Base-by-base conservation (phyloP, 805 yeast species). In the Barnettozyma sucrosica region DNA sequence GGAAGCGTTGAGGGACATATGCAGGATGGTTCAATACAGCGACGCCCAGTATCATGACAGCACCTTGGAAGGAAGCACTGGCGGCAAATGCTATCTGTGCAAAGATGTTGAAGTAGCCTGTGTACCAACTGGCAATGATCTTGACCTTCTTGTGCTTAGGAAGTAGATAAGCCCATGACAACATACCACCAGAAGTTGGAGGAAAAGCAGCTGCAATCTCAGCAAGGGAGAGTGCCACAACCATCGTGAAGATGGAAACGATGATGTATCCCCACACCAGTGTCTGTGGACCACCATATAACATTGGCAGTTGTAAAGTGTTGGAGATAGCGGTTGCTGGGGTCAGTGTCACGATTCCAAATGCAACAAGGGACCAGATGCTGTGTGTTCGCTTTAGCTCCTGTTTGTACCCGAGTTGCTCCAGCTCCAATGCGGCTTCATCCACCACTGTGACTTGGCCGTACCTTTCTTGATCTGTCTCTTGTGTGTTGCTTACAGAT, bases 101-200 rank as follows among this genome's bases (percentile, higher is more conserved):
- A 51, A 57, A 55, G 39, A 59, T 58, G 45, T 56, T 57, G 50
- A 59, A 58, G 47, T 58, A 59, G 16, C 70, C 70, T 7, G 63
- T 61, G 34, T 53, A 53, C 55, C 60, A 67, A 51, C 67, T 61
- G 10, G 60, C 43, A n/a, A 56, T 33, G 36, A 60, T 56, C 50
- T 61, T 64, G 13, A 42, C 47, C 18, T 46, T 49, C 14, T 51
- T 45, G 5, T 63, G 58, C n/a, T 43, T 43, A n/a, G 67, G 64
- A 13, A 65, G 52, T 36, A 55, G 55, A 49, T 60, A 63, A 11
- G 68, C 62, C 70, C 71, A 67, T 20, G 65, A 65, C 9, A 65
- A 53, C 41, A 64, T 67, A 16, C 67, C 70, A 37, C 67, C 66
- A 16, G 67, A 55, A 37, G 63, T 62, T 1, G 71, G 67, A 30